phyloP scores from a whole-genome alignment of 2,329 filamentous ascomycete genomes.

The Colletotrichum sojae region DNA sequence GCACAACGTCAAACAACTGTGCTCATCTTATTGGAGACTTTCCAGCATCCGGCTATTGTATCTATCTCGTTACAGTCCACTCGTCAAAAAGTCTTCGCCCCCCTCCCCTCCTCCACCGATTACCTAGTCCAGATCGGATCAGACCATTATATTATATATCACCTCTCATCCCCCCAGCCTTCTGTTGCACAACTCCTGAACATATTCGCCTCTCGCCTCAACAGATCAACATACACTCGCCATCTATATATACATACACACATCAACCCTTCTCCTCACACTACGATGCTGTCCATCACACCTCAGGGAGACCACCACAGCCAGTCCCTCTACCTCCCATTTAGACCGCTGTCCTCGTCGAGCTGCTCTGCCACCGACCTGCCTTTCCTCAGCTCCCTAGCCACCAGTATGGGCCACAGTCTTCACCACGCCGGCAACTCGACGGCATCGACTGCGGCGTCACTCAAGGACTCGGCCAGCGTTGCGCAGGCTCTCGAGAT shows the following conservation, averaged over 20 bases:
- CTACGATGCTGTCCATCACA: conserved; percentile 42
- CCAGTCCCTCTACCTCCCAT: conserved; percentile 39
- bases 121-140: conserved; percentile 25
- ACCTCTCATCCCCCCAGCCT: conserved; percentile 34
- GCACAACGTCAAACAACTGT: conserved; percentile 41
- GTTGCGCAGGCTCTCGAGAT: conserved; percentile 81
- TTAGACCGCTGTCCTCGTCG: conserved; percentile 31
- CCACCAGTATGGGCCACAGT: conserved; percentile 39
- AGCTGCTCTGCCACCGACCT: conserved; percentile 27
- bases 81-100: conserved; percentile 33
- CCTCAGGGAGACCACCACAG: conserved; percentile 40
- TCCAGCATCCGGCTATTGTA: conserved; percentile 25
- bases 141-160: conserved; percentile 38
- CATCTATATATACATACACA: conserved; percentile 29
- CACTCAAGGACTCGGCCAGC: conserved; percentile 47
- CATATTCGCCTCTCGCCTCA: conserved; percentile 20
- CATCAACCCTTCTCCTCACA: conserved; percentile 4
- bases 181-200: background rate
- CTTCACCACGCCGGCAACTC: conserved; percentile 36
- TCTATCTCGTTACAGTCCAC: conserved; percentile 26
- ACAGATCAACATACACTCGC: conserved; percentile 32
- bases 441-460: conserved; percentile 43
- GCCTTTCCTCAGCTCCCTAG: conserved; percentile 36
- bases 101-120: conserved; percentile 26
- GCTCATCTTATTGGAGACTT: conserved; percentile 37